phyloP scores from a whole-genome alignment of 768 basidiomycete species.

The Russula lepida region DNA sequence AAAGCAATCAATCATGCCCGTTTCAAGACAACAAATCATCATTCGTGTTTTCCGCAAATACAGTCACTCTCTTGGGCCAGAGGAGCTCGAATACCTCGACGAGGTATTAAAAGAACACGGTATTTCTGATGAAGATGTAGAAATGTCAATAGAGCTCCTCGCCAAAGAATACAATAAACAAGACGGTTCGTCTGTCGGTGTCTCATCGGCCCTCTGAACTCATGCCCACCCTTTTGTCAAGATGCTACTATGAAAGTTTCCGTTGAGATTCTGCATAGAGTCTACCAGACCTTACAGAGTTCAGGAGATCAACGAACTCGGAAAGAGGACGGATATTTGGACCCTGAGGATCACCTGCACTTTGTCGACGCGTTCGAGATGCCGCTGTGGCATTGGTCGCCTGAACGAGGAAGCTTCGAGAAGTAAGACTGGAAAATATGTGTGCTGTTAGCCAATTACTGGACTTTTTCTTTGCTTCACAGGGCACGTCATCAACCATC shows the following conservation, averaged over 20 bases:
- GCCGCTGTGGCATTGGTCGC: slow-evolving; percentile 90
- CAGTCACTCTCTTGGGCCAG: slow-evolving; percentile 78
- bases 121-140: slow-evolving; percentile 59
- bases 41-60: slow-evolving; percentile 73
- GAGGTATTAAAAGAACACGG: slow-evolving; percentile 62
- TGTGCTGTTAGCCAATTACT: not conserved
- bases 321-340: slow-evolving; percentile 54
- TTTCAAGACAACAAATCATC: slow-evolving; percentile 18
- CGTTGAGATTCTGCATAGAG: slow-evolving; percentile 52
- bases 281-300: slow-evolving; percentile 67
- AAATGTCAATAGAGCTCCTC: slow-evolving; percentile 67
- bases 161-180: slow-evolving; percentile 86
- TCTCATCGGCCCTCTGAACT: not conserved
- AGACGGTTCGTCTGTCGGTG: slow-evolving; percentile 48
- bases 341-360: slow-evolving; percentile 74
- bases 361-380: slow-evolving; percentile 91
- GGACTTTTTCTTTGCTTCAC: slow-evolving; percentile 17
- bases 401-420: slow-evolving; percentile 79
- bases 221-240: slow-evolving; percentile 24
- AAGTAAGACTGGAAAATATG: slow-evolving; percentile 41
- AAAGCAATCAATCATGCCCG: slow-evolving; percentile 7
- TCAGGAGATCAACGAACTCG: slow-evolving; percentile 42
- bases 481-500: slow-evolving; percentile 51
- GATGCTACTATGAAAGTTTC: slow-evolving; percentile 83
- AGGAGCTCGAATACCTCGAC: slow-evolving; percentile 64